Base-by-base conservation (phyloP, 2,329 filamentous ascomycete species). In the Hypoxylon rubiginosum region DNA sequence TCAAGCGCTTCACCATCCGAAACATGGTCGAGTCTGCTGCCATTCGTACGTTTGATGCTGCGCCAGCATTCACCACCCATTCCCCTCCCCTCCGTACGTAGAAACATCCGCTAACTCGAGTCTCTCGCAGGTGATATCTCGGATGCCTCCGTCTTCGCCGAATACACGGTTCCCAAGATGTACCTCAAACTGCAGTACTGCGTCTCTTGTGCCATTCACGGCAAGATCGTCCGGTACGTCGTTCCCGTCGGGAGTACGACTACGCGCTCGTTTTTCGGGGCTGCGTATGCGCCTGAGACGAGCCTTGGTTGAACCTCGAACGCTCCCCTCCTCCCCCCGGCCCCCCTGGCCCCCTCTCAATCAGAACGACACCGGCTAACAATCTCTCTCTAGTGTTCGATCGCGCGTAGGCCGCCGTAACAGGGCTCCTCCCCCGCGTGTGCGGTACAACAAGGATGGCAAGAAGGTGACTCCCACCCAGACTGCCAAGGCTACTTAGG, bases 131-230 rank as follows among this genome's bases (percentile, higher is more conserved):
- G 96, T 94, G 96, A 99, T 93, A 99, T 99, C 88, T 97, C 94
- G 76, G 96, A 99, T 84, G 96, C 97, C 81, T 98, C 96, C 81
- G 96, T 99, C 85, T 99, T 98, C 87, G 85, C 92, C 80, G 96
- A 99, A 88, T 99, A 99, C 90, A 94, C 94, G 78, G 95, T 99
- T 81, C 96, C 96, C 86, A 99, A 99, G 93, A 99, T 99, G 97
- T 99, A 99, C 93, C 89, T 99, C 87, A 99, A 99, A 92, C 92
- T 99, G 84, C 96, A 99, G 89, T 99, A 99, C 93, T 99, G 96
- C 85, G 96, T 99, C 82, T 98, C 95, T 85, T 99, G 96, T 87
- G 96, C 96, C 82, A 99, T 99, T 77, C 96, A 99, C 90, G 96
- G 96, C 90, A 99, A 99, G 92, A 99, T 99, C 85, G 97, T 99